Evolutionary conservation across 352 stramenopile genomes (phyloP).

Genomic region (Pythium oligandrum): DNA sequence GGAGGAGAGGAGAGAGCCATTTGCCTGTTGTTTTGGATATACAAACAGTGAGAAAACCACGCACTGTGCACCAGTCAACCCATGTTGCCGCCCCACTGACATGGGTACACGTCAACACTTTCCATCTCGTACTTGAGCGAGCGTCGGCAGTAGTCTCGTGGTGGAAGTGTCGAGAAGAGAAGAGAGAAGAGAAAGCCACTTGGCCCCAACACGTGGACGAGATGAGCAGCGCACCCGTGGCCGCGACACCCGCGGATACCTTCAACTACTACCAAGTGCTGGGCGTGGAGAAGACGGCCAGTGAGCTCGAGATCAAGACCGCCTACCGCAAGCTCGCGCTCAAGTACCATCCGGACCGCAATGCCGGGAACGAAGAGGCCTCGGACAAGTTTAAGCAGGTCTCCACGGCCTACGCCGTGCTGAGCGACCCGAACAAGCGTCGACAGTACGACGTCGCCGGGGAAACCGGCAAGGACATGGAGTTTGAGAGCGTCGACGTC

Average conservation of each 20-base stretch:
- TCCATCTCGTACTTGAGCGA: neutral
- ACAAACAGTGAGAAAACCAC: too few relatives aligned
- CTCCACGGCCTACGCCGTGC: conserved; percentile 79
- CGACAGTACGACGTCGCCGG: conserved; percentile 80
- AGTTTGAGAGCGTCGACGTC: conserved; percentile 82
- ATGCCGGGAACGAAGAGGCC: conserved; percentile 69
- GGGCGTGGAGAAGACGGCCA: conserved; percentile 83
- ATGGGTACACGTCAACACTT: too few relatives aligned
- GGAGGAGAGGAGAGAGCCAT: conserved; percentile 14
- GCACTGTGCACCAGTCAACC: too few relatives aligned
- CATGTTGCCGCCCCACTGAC: too few relatives aligned
- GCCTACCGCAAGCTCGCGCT: conserved; percentile 87
- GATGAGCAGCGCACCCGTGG: conserved; percentile 39
- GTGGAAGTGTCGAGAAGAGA: neutral
- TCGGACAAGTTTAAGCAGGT: conserved; percentile 84
- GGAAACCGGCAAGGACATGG: conserved; percentile 63
- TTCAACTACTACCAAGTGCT: conserved; percentile 87
- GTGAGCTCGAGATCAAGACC: conserved; percentile 87
- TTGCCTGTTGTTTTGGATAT: too few relatives aligned
- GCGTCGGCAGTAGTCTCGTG: neutral
- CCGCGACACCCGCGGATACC: conserved; percentile 43
- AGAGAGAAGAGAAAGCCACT: conserved; percentile 1
- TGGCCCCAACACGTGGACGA: neutral
- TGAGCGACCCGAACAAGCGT: conserved; percentile 85
- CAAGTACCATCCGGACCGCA: conserved; percentile 89